phyloP scores from a whole-genome alignment of 306 rosid species.

The Astragalus membranaceus region DNA sequence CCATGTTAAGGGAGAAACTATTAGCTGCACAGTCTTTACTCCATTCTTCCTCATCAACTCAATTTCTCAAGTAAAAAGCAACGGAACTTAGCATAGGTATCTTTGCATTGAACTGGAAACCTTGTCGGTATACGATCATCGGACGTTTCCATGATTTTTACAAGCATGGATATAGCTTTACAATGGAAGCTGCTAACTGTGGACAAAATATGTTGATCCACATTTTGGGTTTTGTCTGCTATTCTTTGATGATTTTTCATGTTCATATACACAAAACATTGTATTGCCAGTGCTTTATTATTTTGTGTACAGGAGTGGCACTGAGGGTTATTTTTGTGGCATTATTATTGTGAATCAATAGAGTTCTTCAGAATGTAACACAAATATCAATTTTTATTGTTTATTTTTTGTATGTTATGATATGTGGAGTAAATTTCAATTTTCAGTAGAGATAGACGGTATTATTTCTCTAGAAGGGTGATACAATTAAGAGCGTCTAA shows the following conservation, averaged over 20 bases:
- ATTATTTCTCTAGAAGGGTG: background rate
- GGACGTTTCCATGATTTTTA: slow-evolving; percentile 14
- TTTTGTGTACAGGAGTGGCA: slow-evolving; percentile 16
- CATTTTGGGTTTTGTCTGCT: slow-evolving; percentile 11
- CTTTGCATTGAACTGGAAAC: background rate
- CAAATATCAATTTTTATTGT: background rate
- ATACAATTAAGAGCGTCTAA: background rate
- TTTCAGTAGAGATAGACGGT: background rate
- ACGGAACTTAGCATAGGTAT: slow-evolving; percentile 8
- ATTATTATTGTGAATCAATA: background rate
- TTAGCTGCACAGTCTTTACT: slow-evolving; percentile 52
- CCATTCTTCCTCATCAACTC: slow-evolving; percentile 42
- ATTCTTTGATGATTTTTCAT: slow-evolving; percentile 27
- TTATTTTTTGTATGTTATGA: background rate
- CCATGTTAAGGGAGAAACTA: slow-evolving; percentile 70
- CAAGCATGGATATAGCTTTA: background rate
- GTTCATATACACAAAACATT: slow-evolving; percentile 7
- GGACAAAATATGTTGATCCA: background rate
- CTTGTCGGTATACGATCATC: background rate
- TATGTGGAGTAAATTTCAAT: background rate
- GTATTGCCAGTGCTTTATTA: background rate
- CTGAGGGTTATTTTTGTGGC: background rate
- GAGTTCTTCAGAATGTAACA: slow-evolving; percentile 5
- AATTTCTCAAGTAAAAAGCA: slow-evolving; percentile 19
- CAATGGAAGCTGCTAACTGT: background rate